Evolutionary conservation across 2,329 filamentous ascomycete species (phyloP), one percentile per base, ranked within the genome.

Genomic region (Helicocarpus griseus): DNA sequence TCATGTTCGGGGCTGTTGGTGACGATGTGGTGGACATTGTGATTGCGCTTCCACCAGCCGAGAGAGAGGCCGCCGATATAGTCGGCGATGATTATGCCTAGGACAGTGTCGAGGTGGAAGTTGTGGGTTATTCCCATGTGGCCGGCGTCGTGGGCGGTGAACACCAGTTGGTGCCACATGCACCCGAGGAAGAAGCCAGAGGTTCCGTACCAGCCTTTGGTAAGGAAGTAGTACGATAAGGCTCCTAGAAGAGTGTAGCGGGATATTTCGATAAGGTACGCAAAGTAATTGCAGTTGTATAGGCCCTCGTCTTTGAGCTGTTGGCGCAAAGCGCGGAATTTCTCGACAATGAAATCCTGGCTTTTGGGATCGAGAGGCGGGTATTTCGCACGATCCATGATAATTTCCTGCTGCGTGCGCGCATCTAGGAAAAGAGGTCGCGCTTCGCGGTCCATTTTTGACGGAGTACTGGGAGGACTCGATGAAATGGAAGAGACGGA

Each of bases 121-220:
- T 85, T 77, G 69, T 97, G 91, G 2, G 93, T 98, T 61, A 98
- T 95, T 58, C 88, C 93, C 86, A 96, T 95, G 69, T 98, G 93
- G 5, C 89, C 90, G 48, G 91, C 88, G 74, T 98, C 93, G 68
- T 98, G 93, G 54, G 88, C 93, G 1, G 85, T 85, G 65, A 98
- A 98, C 48, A 91, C 86, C 26, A 97, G 78, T 66, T 97, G 93
- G 64, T 97, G 93, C 91, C 93, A 97, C 63, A 95, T 79, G 56
- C 80, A 76, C 19, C 91, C 93, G 2, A 97, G 75, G 59, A 84
- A 89, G 46, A 87, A 66, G 1, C 81, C 89, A 52, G 87, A 87
- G 2, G 79, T 72, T 45, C 71, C 74, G 62, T 87, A 91, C 80
- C 85, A 88, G 33, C 77, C 77, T 62, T 72, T 73, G 14, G 69